Evolutionary conservation across 345 rosid species (phyloP), one percentile per base, ranked within the genome.

Genomic region (Camelina sativa): DNA sequence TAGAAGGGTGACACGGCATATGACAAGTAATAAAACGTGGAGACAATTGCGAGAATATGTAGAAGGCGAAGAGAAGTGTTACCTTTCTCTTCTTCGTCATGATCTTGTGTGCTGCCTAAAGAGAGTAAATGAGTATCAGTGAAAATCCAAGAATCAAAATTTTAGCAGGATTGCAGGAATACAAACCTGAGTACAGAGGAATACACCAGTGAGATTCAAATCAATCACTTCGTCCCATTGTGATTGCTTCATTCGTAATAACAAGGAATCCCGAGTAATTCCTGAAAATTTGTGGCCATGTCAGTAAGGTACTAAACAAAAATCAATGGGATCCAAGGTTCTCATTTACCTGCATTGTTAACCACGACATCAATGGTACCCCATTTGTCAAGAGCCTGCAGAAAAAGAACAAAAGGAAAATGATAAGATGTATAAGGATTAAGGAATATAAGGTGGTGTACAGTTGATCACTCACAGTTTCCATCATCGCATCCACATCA

Each of bases 161-260:
- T 44, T 67, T 34, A 71, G 40, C 17, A 50, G 61, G 64, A 23
- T 61, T 35, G 20, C 62, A 60, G 37, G 65, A 48, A 72, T 71
- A 65, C 81, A 62, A 20, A 95, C 99, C 99, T 91, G 98, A 37
- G 96, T 90, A 72, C 97, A 95, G 48, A 95, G 91, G 81, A 89
- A 95, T 40, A 92, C 98, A 50, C 97, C 97, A 1, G 97, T 92
- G 74, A 95, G 98, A 82, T 92, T 95, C 72, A 92, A 85, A 83
- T 86, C 91, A 78, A 95, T 87, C 76, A 95, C 98, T 34, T 90
- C 97, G 80, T 95, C 91, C 99, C 98, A 92, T 60, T 92, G 97
- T 32, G 89, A 76, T 77, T 81, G 84, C 86, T 89, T 92, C 99
- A 95, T 95, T 74, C 98, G 90, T 86, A 91, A 84, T 79, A 95